These are phyloP conservation scores for Aaosphaeria arxii DNA, from an alignment of 2,329 filamentous ascomycete species.

Conservation along the genomic window DNA sequence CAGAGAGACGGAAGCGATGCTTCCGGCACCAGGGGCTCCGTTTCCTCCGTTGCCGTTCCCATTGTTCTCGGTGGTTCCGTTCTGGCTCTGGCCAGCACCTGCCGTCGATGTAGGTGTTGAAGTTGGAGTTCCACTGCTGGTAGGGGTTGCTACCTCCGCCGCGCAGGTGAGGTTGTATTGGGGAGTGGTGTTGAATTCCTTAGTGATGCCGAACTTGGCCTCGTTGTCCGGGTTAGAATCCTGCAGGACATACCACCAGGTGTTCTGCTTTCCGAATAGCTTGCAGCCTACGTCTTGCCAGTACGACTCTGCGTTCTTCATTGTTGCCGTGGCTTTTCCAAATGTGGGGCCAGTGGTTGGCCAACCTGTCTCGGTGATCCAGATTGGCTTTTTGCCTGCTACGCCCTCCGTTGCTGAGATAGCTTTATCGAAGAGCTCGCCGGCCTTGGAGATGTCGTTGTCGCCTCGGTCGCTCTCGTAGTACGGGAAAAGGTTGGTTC, in stretches of 20 bases:
- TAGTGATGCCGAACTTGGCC: slow-evolving; percentile 57
- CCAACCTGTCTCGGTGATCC: slow-evolving; percentile 40
- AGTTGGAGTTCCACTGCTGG: neutral
- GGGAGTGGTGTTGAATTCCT: slow-evolving; percentile 52
- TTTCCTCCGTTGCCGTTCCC: neutral
- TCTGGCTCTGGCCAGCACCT: neutral
- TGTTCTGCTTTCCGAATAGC: slow-evolving; percentile 29
- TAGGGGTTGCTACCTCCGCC: neutral
- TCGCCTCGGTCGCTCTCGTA: slow-evolving; percentile 29
- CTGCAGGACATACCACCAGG: slow-evolving; percentile 35
- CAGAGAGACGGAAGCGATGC: neutral
- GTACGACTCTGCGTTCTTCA: slow-evolving; percentile 29
- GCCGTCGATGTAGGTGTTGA: too few relatives aligned
- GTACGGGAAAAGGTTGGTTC: slow-evolving; percentile 38
- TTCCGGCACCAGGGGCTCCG: neutral
- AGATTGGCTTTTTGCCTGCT: slow-evolving; percentile 31
- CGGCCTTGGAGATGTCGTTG: slow-evolving; percentile 38
- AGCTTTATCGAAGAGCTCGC: slow-evolving; percentile 35
- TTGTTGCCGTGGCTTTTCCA: slow-evolving; percentile 22
- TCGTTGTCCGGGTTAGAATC: slow-evolving; percentile 54
- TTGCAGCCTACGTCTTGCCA: slow-evolving; percentile 34
- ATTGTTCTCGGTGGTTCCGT: neutral
- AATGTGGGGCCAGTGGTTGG: slow-evolving; percentile 28
- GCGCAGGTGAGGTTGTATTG: slow-evolving; percentile 55
- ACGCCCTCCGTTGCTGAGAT: slow-evolving; percentile 26